Conservation (phyloP, 768 basidiomycete genomes). For the Favolaschia claudopus region DNA sequence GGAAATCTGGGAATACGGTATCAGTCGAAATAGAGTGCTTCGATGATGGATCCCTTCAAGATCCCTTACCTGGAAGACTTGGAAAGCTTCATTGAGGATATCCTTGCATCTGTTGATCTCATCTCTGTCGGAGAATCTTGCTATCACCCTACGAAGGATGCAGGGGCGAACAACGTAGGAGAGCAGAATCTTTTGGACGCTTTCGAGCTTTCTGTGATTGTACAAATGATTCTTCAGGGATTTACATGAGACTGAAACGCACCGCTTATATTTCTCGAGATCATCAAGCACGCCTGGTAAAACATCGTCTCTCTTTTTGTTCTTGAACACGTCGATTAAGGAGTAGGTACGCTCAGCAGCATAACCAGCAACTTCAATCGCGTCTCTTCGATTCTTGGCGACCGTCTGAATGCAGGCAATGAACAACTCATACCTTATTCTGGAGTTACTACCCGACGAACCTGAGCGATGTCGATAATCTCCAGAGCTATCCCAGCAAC, state of each 20-base stretch:
- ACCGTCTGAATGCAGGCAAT: not conserved
- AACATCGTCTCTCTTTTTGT: slow-evolving; percentile 1
- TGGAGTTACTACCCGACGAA: not conserved
- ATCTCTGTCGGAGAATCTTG: not conserved
- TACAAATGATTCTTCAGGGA: not conserved
- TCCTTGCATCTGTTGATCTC: slow-evolving; percentile 6
- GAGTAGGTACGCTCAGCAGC: slow-evolving; percentile 3
- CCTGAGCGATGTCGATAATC: slow-evolving; percentile 14
- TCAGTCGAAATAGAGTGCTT: no score
- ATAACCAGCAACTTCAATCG: not conserved
- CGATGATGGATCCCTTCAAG: no score
- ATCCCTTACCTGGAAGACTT: not conserved
- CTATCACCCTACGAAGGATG: not conserved
- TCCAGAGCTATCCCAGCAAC: not conserved
- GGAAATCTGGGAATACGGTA: not conserved
- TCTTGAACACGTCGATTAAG: slow-evolving; percentile 5
- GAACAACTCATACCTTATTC: not conserved
- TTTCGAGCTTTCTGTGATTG: slow-evolving; percentile 1
- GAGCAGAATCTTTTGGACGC: not conserved
- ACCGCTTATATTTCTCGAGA: not conserved
- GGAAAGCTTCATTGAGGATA: slow-evolving; percentile 3
- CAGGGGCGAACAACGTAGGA: not conserved
- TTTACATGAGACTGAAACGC: not conserved
- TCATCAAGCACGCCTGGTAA: not conserved
- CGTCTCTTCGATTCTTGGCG: slow-evolving; percentile 8